phyloP scores from a whole-genome alignment of 1,284 basidiomycete genomes.

The Naganishia sp. region DNA sequence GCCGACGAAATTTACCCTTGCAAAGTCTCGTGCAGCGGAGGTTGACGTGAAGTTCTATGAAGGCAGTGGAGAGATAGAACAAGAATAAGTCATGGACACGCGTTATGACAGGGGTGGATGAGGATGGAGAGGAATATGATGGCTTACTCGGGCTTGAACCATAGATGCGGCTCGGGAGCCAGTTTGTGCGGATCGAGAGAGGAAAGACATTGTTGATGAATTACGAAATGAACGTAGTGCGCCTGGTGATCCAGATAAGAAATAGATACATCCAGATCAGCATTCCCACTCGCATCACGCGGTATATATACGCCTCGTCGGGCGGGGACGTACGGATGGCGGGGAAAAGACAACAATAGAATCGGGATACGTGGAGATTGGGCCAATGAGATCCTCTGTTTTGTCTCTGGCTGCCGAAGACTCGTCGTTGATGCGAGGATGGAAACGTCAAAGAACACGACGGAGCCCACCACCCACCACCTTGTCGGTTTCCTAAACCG shows the following conservation, averaged over 20 bases:
- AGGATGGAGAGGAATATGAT: not conserved
- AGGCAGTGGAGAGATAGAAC: too few relatives aligned
- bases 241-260: not conserved
- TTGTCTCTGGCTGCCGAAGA: not conserved
- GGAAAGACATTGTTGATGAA: slow-evolving; percentile 23
- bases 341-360: not conserved
- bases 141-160: slow-evolving; percentile 23
- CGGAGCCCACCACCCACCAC: not conserved
- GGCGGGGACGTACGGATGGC: not conserved
- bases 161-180: slow-evolving; percentile 20
- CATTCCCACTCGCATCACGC: not conserved
- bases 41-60: slow-evolving; percentile 72
- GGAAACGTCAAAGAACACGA: slow-evolving; percentile 10
- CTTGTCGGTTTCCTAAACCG: not conserved
- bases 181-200: slow-evolving; percentile 19
- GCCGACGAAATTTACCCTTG: slow-evolving; percentile 74
- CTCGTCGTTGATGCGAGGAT: not conserved
- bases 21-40: slow-evolving; percentile 53
- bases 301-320: not conserved
- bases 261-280: not conserved
- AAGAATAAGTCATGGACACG: not conserved
- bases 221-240: not conserved
- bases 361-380: not conserved
- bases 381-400: not conserved
- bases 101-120: not conserved